Conservation (phyloP, 345 rosid species). For the Capsella bursapastoris region DNA sequence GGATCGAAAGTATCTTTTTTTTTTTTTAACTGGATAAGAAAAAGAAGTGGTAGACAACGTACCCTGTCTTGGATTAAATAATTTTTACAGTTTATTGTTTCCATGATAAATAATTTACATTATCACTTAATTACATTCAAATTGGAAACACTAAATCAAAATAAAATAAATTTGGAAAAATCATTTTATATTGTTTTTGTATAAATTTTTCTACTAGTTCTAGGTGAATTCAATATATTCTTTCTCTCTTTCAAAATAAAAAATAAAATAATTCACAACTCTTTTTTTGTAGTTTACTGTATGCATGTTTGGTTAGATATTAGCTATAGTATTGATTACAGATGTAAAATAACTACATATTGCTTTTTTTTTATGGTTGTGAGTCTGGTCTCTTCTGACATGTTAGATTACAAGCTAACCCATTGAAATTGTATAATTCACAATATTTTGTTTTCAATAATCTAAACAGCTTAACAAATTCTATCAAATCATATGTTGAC, state of each 20-base stretch:
- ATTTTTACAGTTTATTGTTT: background rate
- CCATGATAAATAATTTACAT: background rate
- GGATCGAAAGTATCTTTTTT: background rate
- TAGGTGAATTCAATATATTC: too few relatives aligned
- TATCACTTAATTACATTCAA: background rate
- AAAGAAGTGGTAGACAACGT: background rate
- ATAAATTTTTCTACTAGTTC: too few relatives aligned
- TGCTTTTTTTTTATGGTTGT: background rate
- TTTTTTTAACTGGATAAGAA: slow-evolving; percentile 10
- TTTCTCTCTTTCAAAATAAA: background rate
- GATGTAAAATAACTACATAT: background rate
- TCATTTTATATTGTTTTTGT: too few relatives aligned
- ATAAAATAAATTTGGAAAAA: too few relatives aligned
- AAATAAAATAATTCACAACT: background rate
- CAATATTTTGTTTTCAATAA: background rate
- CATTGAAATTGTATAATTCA: background rate
- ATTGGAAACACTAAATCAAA: background rate
- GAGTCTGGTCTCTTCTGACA: background rate
- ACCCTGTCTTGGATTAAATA: background rate
- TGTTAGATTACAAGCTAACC: background rate
- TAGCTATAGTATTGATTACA: background rate
- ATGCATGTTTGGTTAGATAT: background rate
- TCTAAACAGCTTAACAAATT: too few relatives aligned
- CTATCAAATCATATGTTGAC: too few relatives aligned
- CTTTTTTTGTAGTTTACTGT: background rate